phyloP scores from a whole-genome alignment of 1,284 basidiomycete genomes.

The Apiotrichum sp. region DNA sequence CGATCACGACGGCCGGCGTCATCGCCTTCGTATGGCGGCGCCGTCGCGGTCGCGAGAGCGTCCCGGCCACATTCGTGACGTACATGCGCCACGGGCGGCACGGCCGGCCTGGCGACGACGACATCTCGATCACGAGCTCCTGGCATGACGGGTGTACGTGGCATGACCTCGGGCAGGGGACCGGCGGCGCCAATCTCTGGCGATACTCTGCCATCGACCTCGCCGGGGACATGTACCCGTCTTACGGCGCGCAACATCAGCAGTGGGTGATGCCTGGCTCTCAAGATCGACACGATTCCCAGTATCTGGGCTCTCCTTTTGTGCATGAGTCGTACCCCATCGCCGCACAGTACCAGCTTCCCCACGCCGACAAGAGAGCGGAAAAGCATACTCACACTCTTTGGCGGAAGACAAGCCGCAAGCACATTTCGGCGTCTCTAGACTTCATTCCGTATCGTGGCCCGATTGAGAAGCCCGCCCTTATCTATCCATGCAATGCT shows the following conservation, averaged over 20 bases:
- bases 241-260: too few relatives aligned
- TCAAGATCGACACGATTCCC: too few relatives aligned
- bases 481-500: not conserved
- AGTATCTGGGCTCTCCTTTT: too few relatives aligned
- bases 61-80: not conserved
- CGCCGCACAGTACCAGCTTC: too few relatives aligned
- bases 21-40: slow-evolving; percentile 10
- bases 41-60: not conserved
- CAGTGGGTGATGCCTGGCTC: too few relatives aligned
- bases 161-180: not conserved
- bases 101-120: not conserved
- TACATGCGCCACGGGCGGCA: not conserved
- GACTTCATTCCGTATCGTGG: slow-evolving; percentile 38
- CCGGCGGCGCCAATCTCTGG: not conserved
- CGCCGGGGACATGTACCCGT: not conserved
- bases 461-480: slow-evolving; percentile 21
- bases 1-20: slow-evolving; percentile 2
- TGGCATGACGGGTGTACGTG: not conserved
- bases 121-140: not conserved
- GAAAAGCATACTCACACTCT: too few relatives aligned
- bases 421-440: slow-evolving; percentile 11
- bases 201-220: not conserved
- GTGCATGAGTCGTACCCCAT: too few relatives aligned
- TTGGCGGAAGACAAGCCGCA: too few relatives aligned
- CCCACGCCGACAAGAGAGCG: too few relatives aligned